Base-by-base conservation (phyloP, 257 asterid species). In the Solanum chiquidenum region DNA sequence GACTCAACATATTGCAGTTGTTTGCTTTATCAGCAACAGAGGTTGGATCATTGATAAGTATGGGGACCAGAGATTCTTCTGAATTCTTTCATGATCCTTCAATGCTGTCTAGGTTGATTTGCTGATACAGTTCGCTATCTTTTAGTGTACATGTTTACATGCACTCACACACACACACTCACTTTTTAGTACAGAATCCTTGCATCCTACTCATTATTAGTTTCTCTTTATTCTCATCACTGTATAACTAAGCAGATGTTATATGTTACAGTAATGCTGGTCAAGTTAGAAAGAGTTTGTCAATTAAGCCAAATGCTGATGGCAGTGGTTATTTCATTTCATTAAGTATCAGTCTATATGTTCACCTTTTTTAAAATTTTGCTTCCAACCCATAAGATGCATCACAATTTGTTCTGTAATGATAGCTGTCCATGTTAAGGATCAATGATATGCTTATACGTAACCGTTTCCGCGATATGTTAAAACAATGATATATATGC, bases 21-120 rank as follows among this genome's bases (percentile, higher is more conserved):
- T 95, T 96, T 92, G 98, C 99, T 88, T 91, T 96, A 87, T 96
- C 99, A 6, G 92, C 98, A 55, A 94, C 96, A 12, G 99, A 96
- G 92, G 94, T 96, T 86, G 99, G 99, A 86, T 93, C 98, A 18
- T n/a, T 96, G 89, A 93, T 96, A 86, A 95, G 92, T 89, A 89
- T 95, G 93, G 96, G 98, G 16, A 76, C 98, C 69, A 90, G 85
- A 58, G 98, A 92, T 86, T 92, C 98, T 21, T 93, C 97, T 87
- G 99, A 95, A 89, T 96, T 96, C 93, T 95, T 96, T 90, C 98
- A 96, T 69, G 99, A 95, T 87, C 99, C 98, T 62, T 91, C 98
- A 86, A 96, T 95, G 97, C 86, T 62, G 83, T 93, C 98, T 33
- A 95, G 98, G 99, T 95, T 89, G 87, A 77, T 90, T 86, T 86